These are phyloP conservation scores for Phialophora expanda DNA, from an alignment of 2,329 filamentous ascomycete genomes.

Conservation along the genomic window DNA sequence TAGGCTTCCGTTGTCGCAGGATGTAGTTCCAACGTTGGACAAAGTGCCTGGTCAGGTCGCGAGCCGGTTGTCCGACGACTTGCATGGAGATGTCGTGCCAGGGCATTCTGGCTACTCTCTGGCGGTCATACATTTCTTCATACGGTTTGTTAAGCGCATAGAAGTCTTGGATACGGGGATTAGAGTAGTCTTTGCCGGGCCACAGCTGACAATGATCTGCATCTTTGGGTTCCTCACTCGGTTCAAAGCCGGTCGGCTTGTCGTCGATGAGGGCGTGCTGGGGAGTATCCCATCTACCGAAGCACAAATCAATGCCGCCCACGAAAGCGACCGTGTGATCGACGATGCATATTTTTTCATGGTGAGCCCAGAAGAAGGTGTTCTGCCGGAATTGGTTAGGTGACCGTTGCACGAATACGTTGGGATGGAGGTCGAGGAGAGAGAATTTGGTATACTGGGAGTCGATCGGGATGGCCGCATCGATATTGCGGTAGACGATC, in stretches of 20 bases:
- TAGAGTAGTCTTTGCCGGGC: slow-evolving; percentile 98
- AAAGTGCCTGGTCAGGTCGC: slow-evolving; percentile 93
- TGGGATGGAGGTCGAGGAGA: slow-evolving; percentile 90
- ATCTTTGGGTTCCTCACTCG: slow-evolving; percentile 76
- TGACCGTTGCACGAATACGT: slow-evolving; percentile 93
- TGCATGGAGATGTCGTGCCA: slow-evolving; percentile 99
- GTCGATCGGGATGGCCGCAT: slow-evolving; percentile 95
- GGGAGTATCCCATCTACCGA: slow-evolving; percentile 95
- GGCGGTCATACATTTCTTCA: slow-evolving; percentile 97
- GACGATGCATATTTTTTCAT: slow-evolving; percentile 96
- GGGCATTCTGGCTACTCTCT: slow-evolving; percentile 87
- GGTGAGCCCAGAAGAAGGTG: slow-evolving; percentile 98
- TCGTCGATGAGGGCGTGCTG: slow-evolving; percentile 91
- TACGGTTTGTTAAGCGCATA: slow-evolving; percentile 92
- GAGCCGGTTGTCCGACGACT: slow-evolving; percentile 90
- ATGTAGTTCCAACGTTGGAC: slow-evolving; percentile 99
- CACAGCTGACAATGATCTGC: slow-evolving; percentile 94
- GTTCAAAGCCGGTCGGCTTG: slow-evolving; percentile 92
- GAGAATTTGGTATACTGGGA: slow-evolving; percentile 98
- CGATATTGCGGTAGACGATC: slow-evolving; percentile 97
- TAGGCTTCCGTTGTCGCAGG: slow-evolving; percentile 87
- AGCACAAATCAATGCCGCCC: slow-evolving; percentile 94
- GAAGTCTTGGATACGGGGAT: slow-evolving; percentile 93
- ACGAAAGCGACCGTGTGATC: slow-evolving; percentile 96
- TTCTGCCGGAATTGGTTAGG: slow-evolving; percentile 99